phyloP scores from a whole-genome alignment of 2,329 filamentous ascomycete genomes.

The Pestalotiopsis sp. region DNA sequence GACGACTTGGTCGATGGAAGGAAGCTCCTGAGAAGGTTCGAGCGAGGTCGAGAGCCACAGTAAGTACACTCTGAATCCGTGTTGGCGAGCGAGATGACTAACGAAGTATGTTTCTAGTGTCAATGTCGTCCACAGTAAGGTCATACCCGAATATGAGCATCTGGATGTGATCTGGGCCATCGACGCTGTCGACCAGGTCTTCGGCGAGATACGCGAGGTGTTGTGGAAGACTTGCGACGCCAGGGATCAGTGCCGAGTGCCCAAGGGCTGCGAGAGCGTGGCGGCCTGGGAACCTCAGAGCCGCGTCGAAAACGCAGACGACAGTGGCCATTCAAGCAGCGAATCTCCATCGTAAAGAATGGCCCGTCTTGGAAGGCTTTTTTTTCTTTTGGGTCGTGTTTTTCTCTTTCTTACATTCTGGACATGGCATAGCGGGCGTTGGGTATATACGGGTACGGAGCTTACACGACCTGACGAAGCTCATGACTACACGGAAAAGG shows the following conservation, averaged over 20 bases:
- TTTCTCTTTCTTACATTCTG: not conserved
- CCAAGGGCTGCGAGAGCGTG: slow-evolving; percentile 63
- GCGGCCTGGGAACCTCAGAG: slow-evolving; percentile 38
- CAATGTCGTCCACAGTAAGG: slow-evolving; percentile 76
- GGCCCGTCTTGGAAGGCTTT: slow-evolving; percentile 6
- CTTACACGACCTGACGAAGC: slow-evolving; percentile 5
- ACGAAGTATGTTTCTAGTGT: slow-evolving; percentile 43
- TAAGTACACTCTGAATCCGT: not conserved
- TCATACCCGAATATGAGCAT: slow-evolving; percentile 89
- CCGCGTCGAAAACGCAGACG: slow-evolving; percentile 18
- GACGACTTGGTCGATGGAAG: slow-evolving; percentile 85
- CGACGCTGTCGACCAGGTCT: slow-evolving; percentile 82
- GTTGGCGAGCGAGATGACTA: no score
- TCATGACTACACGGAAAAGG: slow-evolving; percentile 11
- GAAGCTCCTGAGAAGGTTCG: slow-evolving; percentile 73
- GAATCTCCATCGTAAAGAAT: slow-evolving; percentile 22
- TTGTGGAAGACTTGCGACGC: slow-evolving; percentile 76
- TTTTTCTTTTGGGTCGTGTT: not conserved
- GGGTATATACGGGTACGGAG: slow-evolving; percentile 2
- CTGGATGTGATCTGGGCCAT: slow-evolving; percentile 95
- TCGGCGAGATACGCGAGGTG: slow-evolving; percentile 77
- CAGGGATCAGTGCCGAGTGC: slow-evolving; percentile 62
- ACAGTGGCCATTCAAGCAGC: slow-evolving; percentile 35
- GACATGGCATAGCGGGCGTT: not conserved
- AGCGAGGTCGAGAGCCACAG: slow-evolving; percentile 77